These are phyloP conservation scores for Mortierella sp. DNA, from an alignment of 371 early-diverging fungal species.

Conservation along the genomic window DNA sequence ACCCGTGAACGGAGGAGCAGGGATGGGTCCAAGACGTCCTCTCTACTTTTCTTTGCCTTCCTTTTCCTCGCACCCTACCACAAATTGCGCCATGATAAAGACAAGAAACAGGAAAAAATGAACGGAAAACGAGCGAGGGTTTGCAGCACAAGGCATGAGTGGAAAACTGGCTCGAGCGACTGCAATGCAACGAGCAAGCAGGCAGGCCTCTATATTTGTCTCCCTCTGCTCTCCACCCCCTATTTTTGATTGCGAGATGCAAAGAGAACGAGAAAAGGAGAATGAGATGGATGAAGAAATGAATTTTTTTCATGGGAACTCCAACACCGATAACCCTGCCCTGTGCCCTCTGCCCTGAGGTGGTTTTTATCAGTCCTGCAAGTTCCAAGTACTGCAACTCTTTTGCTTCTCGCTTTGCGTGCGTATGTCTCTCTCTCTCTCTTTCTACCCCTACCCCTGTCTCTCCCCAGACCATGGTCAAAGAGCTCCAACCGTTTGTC, in stretches of 20 bases:
- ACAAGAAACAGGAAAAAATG: not conserved
- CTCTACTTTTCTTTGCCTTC: not conserved
- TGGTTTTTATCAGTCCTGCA: conserved; percentile 1
- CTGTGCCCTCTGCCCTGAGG: not conserved
- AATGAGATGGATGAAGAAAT: not conserved
- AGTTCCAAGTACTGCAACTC: not conserved
- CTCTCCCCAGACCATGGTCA: not conserved
- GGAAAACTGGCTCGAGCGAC: conserved; percentile 6
- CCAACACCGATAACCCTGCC: not conserved
- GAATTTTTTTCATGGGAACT: conserved; percentile 37
- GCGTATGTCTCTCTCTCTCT: not conserved
- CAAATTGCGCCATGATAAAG: not conserved
- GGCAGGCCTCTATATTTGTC: not conserved
- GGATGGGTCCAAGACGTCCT: not conserved
- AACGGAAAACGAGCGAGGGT: not conserved
- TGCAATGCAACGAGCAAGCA: not conserved
- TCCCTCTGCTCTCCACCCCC: conserved; percentile 17
- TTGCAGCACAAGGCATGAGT: not conserved
- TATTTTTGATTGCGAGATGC: conserved; percentile 6
- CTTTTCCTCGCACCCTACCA: not conserved
- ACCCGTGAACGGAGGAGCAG: not conserved
- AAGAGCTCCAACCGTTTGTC: not conserved
- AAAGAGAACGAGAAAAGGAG: not conserved
- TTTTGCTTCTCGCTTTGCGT: no score
- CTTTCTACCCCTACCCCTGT: not conserved